Percentiles rank a stretch among this genome's conserved stretches.
These are phyloP conservation scores for Geotrichum carabidarum DNA, from an alignment of 1,139 yeast genomes.

Conservation along the genomic window DNA sequence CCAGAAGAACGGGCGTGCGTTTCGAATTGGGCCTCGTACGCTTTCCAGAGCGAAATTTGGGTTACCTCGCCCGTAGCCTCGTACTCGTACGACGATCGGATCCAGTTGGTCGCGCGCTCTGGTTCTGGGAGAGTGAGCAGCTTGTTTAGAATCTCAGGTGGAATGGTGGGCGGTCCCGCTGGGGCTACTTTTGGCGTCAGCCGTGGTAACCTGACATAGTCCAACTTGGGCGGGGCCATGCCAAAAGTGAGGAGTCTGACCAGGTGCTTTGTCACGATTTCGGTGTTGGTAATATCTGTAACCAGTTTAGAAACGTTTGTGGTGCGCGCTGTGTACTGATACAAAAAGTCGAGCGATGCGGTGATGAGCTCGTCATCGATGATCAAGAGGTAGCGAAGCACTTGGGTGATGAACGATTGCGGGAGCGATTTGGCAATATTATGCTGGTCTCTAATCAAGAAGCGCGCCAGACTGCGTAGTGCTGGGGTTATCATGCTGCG, in stretches of 20 bases:
- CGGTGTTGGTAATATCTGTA: slow-evolving; percentile 41
- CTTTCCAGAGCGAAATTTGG: slow-evolving; percentile 92
- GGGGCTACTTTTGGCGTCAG: slow-evolving; percentile 41
- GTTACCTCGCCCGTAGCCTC: slow-evolving; percentile 77
- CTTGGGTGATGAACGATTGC: slow-evolving; percentile 29
- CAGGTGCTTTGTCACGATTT: slow-evolving; percentile 42
- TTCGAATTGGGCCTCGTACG: slow-evolving; percentile 81
- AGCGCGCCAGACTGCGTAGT: slow-evolving; percentile 38
- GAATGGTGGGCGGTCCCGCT: slow-evolving; percentile 61
- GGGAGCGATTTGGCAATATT: slow-evolving; percentile 39
- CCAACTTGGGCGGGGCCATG: slow-evolving; percentile 35
- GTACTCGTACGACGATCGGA: slow-evolving; percentile 88
- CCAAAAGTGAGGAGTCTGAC: slow-evolving; percentile 55
- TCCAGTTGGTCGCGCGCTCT: slow-evolving; percentile 89
- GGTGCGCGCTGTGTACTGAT: slow-evolving; percentile 57
- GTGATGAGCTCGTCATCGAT: slow-evolving; percentile 54
- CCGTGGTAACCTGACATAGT: slow-evolving; percentile 38
- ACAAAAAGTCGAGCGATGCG: slow-evolving; percentile 60
- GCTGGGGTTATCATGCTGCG: slow-evolving; percentile 40
- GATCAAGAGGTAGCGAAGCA: slow-evolving; percentile 46
- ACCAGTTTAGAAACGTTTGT: slow-evolving; percentile 32
- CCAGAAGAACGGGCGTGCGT: slow-evolving; percentile 40
- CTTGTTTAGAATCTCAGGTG: slow-evolving; percentile 55
- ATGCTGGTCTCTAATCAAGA: slow-evolving; percentile 39
- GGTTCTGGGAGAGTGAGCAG: slow-evolving; percentile 75